phyloP scores from a whole-genome alignment of 352 stramenopile genomes.

The Pythium monospermum region DNA sequence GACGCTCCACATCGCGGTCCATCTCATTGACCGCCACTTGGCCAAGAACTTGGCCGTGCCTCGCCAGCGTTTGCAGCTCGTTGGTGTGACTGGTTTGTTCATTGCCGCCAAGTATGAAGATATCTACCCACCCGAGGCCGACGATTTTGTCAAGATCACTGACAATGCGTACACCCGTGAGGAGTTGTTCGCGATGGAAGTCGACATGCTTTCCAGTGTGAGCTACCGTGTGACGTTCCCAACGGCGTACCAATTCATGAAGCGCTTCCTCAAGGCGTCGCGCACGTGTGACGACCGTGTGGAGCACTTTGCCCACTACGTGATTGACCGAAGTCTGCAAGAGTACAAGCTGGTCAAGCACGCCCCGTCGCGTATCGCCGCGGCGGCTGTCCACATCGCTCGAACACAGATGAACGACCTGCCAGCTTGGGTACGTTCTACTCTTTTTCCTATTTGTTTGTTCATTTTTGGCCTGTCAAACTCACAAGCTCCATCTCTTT shows the following conservation, averaged over 20 bases:
- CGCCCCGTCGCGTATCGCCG: constrained; percentile 95
- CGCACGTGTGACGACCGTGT: constrained; percentile 66
- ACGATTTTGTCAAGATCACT: constrained; percentile 97
- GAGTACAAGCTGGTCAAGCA: constrained; percentile 98
- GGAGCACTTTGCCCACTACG: constrained; percentile 94
- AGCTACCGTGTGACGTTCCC: constrained; percentile 80
- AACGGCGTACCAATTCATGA: constrained; percentile 83
- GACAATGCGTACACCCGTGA: constrained; percentile 92
- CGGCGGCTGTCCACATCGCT: constrained; percentile 96
- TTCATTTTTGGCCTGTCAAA: too few species aligned
- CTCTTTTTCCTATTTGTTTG: constrained; percentile 3
- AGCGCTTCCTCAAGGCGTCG: constrained; percentile 82
- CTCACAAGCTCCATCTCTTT: constrained; percentile 4
- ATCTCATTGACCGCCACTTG: constrained; percentile 79
- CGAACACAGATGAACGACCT: constrained; percentile 70
- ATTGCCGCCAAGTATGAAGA: constrained; percentile 98
- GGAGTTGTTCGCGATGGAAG: constrained; percentile 81
- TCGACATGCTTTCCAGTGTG: constrained; percentile 63
- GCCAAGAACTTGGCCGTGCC: constrained; percentile 62
- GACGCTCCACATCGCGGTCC: constrained; percentile 81
- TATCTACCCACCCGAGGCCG: constrained; percentile 91
- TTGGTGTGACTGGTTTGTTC: constrained; percentile 95
- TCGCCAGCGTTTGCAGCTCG: constrained; percentile 91
- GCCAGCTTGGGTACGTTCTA: constrained; percentile 63
- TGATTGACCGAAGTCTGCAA: constrained; percentile 97